Base-by-base conservation (phyloP, 2,329 filamentous ascomycete genomes). In the Diaporthe nobilis region DNA sequence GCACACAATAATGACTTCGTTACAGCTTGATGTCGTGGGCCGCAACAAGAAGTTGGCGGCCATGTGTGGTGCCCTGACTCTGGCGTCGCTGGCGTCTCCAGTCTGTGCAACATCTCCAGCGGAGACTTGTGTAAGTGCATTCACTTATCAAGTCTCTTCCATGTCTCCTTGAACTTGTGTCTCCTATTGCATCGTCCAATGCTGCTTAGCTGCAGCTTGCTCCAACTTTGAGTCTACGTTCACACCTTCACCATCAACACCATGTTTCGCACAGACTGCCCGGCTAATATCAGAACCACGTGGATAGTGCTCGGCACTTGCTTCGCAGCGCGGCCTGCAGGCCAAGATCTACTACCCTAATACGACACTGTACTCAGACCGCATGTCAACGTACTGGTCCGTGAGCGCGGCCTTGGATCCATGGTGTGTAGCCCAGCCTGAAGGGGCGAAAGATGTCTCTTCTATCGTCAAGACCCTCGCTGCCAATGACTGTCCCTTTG, bases 371-470 rank as follows among this genome's bases (percentile, higher is more conserved):
- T 85, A 83, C 65, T 70, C 77, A 39, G 79, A 79, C 12, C 82
- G 83, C 9, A 79, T 85, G 70, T 78, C 79, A 34, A 81, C 82
- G 0, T 85, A 85, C 79, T 85, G 82, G 82, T 85, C 84, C 7
- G 75, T 78, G 49, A 83, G 82, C 47, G 84, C 84, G 2, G 83
- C 83, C 10, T 76, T 85, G 37, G 71, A 79, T 5, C 81, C 84
- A 8, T 83, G 82, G 80, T 85, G 85, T 58, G 82, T 85, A 78
- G 82, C 81, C 10, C 77, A 84, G 68, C 84, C 84, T 3, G 75
- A 78, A 39, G 80, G 79, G 2, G 78, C 81, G 8, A 76, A 83
- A 37, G 84, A 86, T 75, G 83, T 85, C 17, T 83, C 85, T 3
- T 78, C 77, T 31, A 80, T 82, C 10, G 80, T 85, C 55, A 84